Base-by-base conservation (phyloP, 2,329 filamentous ascomycete species). In the Penicillium polonicum region DNA sequence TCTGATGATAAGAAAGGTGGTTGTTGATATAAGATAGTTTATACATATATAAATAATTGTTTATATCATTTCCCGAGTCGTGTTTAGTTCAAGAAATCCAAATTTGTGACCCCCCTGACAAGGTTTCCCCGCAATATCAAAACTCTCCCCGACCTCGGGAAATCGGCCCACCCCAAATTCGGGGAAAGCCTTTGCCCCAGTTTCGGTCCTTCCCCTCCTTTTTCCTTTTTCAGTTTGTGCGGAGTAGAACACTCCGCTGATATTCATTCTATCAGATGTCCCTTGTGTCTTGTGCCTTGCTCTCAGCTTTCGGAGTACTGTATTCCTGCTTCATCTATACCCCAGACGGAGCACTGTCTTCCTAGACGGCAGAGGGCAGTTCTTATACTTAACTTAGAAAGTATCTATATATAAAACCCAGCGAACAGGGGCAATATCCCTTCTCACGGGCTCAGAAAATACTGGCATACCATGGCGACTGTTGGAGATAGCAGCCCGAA, bases 341-440 rank as follows among this genome's bases (percentile, higher is more conserved):
- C 21, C n/a, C 52, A 45, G 5, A 57, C 63, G 63, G 64, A 66
- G 64, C 44, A 66, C 63, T 62, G 56, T 63, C 25, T 41, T 65
- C 62, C 62, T 60, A 38, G 38, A 53, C 36, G 27, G 38, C 29
- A 19, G 19, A 25, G 29, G 1, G 23, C 6, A 50, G 13, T n/a
- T 19, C 3, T 0, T 8, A 36, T 12, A 21, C 2, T 21, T 45
- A 39, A 5, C 17, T 29, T 19, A 10, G 13, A n/a, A 43, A 15
- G 5, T 2, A 8, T 10, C 19, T 36, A 17, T 58, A 59, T 62
- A 63, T 49, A 59, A 48, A 46, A 35, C 9, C 25, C 23, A 7
- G 5, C 23, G 1, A 13, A 33, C 49, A 33, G 21, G n/a, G 3
- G 12, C 4, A n/a, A 17, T 27, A 12, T 27, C 23, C 15, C 27